Percentiles rank a stretch among this genome's conserved stretches.
Conservation (phyloP, 306 rosid species). For the Medicago arabica region DNA sequence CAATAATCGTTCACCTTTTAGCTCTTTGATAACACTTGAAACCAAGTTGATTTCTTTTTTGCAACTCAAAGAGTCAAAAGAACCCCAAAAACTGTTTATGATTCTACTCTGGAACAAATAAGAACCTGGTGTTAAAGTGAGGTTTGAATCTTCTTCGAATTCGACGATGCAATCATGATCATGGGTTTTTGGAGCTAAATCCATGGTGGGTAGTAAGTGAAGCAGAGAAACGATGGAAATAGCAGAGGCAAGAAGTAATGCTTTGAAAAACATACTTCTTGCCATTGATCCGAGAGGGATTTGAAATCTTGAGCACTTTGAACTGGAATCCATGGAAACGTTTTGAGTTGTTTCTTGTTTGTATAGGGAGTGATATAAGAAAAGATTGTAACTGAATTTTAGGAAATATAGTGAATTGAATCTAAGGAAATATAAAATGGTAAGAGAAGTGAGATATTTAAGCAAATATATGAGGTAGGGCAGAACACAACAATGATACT, state of each 20-base stretch:
- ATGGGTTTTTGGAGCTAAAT: slow-evolving; percentile 51
- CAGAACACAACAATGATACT: no score
- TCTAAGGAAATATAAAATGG: background rate
- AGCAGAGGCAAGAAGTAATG: slow-evolving; percentile 62
- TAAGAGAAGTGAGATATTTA: background rate
- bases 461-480: background rate
- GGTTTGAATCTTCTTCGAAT: background rate
- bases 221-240: slow-evolving; percentile 65
- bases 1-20: slow-evolving; percentile 55
- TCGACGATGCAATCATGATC: slow-evolving; percentile 46
- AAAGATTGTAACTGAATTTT: background rate
- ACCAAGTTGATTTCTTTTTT: slow-evolving; percentile 54
- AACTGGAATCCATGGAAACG: slow-evolving; percentile 46
- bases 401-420: background rate
- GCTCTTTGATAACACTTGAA: slow-evolving; percentile 51
- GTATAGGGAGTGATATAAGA: background rate
- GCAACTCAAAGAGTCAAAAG: slow-evolving; percentile 56
- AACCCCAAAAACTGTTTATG: slow-evolving; percentile 62
- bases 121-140: slow-evolving; percentile 43
- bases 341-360: background rate
- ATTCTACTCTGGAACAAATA: slow-evolving; percentile 62
- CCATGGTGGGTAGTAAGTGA: slow-evolving; percentile 53
- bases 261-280: slow-evolving; percentile 58
- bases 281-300: slow-evolving; percentile 59
- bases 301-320: slow-evolving; percentile 53